These are phyloP conservation scores for Calonectria ilicicola DNA, from an alignment of 2,329 filamentous ascomycete species.

Conservation along the genomic window DNA sequence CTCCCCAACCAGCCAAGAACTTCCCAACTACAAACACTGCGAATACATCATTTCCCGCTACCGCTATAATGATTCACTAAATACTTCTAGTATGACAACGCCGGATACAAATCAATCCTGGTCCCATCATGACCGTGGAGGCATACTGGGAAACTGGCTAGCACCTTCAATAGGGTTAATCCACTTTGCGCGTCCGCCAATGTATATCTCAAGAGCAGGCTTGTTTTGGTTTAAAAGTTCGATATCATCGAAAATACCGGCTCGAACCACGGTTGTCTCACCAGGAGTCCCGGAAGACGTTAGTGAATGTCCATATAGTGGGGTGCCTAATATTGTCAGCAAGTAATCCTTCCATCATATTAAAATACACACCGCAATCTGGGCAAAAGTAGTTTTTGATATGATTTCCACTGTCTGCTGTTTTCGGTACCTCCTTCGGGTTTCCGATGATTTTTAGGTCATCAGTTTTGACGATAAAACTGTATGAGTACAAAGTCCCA, in stretches of 20 bases:
- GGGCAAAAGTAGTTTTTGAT: conserved; percentile 1
- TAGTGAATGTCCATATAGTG: neutral
- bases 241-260: neutral
- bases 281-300: neutral
- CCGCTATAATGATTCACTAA: no score
- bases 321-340: neutral
- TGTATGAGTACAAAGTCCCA: neutral
- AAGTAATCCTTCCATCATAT: no score
- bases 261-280: neutral
- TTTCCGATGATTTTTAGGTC: neutral
- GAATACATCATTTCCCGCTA: no score
- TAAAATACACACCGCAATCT: neutral
- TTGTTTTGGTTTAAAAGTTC: neutral
- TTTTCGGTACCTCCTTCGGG: neutral
- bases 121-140: neutral
- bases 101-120: no score
- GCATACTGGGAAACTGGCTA: neutral
- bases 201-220: neutral
- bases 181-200: neutral
- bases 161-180: neutral
- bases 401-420: neutral
- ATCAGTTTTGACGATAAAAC: neutral
- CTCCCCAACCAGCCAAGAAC: no score
- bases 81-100: no score
- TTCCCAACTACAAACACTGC: no score